Base-by-base conservation (phyloP, 164 flowering plant species). In the Magnolia sinica region DNA sequence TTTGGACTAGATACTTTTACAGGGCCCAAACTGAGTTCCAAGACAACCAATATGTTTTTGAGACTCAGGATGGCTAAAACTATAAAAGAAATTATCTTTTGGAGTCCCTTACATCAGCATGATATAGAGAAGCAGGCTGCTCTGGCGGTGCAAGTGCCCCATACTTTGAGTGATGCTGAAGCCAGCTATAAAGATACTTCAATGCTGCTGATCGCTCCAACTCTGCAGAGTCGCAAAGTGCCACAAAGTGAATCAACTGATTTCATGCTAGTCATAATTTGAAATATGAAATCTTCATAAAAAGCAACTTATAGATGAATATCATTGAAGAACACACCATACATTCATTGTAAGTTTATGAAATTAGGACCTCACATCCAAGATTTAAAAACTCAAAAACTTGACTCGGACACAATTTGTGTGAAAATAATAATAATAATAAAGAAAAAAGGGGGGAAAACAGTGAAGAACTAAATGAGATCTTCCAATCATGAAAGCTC, bases 191-290 rank as follows among this genome's bases (percentile, higher is more conserved):
- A 67, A 96, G 79, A 80, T 94, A 94, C 81, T 91, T 92, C 82
- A 94, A 82, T 65, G 99, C 99, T 81, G 91, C 91, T 74, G 90
- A 82, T 81, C 92, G 97, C 85, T 96, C 99, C 89, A 96, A 78
- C 81, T 96, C 99, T 96, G 97, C 75, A 80, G 78, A 73, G 63
- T 24, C 1, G 23, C 61, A 55, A 37, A 37, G 45, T 37, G 7
- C 45, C 45, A 0, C 45, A 37, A 37, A 37, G 45, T 37, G 45
- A 37, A 37, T 37, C 45, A 37, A 55, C 61, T 10, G 61, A 55
- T 10, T 55, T 16, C 13, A 55, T 8, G 2, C 61, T 16, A 55
- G 16, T 10, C 18, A 55, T 55, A 16, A 10, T 55, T 55, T 55
- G 61, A 55, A 55, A 55, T 10, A 55, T 55, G 61, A 55, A 55